Base-by-base conservation (phyloP, 257 asterid species). In the Thymus quinquecostatus region DNA sequence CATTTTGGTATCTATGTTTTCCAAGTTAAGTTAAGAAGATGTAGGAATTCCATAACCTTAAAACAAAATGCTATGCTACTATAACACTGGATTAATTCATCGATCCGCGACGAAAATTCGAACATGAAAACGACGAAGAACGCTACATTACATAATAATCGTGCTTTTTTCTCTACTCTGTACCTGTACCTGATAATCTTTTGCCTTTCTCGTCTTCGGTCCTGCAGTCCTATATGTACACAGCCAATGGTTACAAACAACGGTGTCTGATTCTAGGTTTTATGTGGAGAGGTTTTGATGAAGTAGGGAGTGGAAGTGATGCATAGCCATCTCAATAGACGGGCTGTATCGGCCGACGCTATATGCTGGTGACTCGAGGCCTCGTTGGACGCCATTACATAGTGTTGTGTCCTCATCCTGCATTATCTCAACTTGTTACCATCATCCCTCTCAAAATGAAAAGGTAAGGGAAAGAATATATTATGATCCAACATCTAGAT, bases 271-370 rank as follows among this genome's bases (percentile, higher is more conserved):
- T 43, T 9, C 40, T 36, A 44, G 11, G 60, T 3, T 10, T 56
- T 36, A 62, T 41, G 51, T 29, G 59, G 80, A 54, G 71, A 92
- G 90, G 75, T 79, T 78, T 64, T 81, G 60, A 30, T 79, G 79
- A 34, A 88, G 79, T 21, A 86, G 64, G 74, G 87, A 38, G 61
- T 92, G 98, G 49, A 90, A 92, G 78, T 92, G 98, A 79, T 92
- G 96, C 97, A 92, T 90, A 3, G 98, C 86, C 84, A 85, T 85
- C 89, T 92, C 97, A 44, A 92, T 87, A 1, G 73, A 69, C 2
- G 98, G 95, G 38, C 87, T 85, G 45, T 92, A 92, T 11, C 96
- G 89, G 1, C 96, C 97, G 8, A 69, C 48, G 51, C 71, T 21
- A 56, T 86, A 92, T 6, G 96, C 88, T 1, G 96, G 93, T 10